Percentiles rank a stretch among this genome's conserved stretches.
Conservation (phyloP, 169 alveolate species). For the Neospora caninum region DNA sequence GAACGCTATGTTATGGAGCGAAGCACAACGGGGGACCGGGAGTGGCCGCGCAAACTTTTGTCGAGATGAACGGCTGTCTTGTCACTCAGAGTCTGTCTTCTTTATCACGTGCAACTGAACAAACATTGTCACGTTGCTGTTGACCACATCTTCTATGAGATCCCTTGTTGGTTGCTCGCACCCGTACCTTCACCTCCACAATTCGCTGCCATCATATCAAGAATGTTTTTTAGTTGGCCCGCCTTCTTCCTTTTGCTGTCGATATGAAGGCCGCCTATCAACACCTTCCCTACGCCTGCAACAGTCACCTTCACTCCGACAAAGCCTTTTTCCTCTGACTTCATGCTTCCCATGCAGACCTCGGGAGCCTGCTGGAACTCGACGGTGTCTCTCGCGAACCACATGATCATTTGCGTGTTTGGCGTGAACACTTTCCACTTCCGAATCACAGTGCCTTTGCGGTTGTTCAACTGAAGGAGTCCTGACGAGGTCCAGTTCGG, state of each 20-base stretch:
- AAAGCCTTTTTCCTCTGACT: background rate
- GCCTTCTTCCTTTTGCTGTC: background rate
- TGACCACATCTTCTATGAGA: no score
- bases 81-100: no score
- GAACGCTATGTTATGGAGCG: no score
- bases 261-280: background rate
- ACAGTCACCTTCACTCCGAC: background rate
- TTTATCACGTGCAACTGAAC: no score
- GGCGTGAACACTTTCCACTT: background rate
- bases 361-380: background rate
- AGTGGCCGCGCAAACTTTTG: no score
- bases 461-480: background rate
- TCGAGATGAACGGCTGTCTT: no score
- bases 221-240: background rate
- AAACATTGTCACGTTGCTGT: no score
- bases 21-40: no score
- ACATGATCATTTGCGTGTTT: background rate
- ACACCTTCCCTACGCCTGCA: background rate
- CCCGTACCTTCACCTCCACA: background rate
- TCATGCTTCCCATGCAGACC: background rate
- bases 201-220: background rate
- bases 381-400: background rate
- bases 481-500: background rate
- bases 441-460: background rate
- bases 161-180: background rate